A percentile compares a stretch with the other conserved stretches of the same genome.
These are phyloP conservation scores for Oemleria cerasiformis DNA, from an alignment of 306 rosid genomes.

Conservation along the genomic window DNA sequence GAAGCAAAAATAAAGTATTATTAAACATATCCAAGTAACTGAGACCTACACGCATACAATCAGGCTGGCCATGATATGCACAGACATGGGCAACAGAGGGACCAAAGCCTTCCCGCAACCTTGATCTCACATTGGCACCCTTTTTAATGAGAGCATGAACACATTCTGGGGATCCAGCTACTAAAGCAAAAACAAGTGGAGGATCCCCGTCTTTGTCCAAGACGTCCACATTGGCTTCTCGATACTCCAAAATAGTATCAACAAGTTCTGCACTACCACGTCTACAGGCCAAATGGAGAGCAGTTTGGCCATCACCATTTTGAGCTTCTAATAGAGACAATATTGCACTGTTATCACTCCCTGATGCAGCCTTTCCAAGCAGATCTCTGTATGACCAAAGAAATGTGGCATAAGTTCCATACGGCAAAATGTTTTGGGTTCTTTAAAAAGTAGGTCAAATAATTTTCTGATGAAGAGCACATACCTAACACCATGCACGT, in stretches of 20 bases:
- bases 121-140: slow-evolving; percentile 84
- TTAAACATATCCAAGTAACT: slow-evolving; percentile 23
- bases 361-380: slow-evolving; percentile 64
- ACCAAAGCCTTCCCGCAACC: slow-evolving; percentile 88
- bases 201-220: slow-evolving; percentile 98
- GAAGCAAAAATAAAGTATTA: slow-evolving; percentile 10
- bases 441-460: slow-evolving; percentile 21
- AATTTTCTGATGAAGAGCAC: slow-evolving; percentile 29
- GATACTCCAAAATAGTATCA: slow-evolving; percentile 72
- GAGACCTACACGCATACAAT: slow-evolving; percentile 94
- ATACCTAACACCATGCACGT: slow-evolving; percentile 77
- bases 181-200: slow-evolving; percentile 93
- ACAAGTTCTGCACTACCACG: slow-evolving; percentile 91
- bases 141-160: slow-evolving; percentile 67
- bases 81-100: slow-evolving; percentile 97
- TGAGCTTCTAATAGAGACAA: slow-evolving; percentile 76
- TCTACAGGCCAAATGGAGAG: slow-evolving; percentile 95
- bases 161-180: slow-evolving; percentile 97
- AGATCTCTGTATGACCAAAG: slow-evolving; percentile 60
- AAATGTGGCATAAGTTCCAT: slow-evolving; percentile 20
- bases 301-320: slow-evolving; percentile 93
- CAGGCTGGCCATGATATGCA: slow-evolving; percentile 98
- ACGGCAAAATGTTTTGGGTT: slow-evolving; percentile 11
- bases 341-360: slow-evolving; percentile 50
- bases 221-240: slow-evolving; percentile 86